A percentile compares a stretch with the other conserved stretches of the same genome.
Conservation (phyloP, 2,329 filamentous ascomycete genomes). For the Cordyceps cicadae region DNA sequence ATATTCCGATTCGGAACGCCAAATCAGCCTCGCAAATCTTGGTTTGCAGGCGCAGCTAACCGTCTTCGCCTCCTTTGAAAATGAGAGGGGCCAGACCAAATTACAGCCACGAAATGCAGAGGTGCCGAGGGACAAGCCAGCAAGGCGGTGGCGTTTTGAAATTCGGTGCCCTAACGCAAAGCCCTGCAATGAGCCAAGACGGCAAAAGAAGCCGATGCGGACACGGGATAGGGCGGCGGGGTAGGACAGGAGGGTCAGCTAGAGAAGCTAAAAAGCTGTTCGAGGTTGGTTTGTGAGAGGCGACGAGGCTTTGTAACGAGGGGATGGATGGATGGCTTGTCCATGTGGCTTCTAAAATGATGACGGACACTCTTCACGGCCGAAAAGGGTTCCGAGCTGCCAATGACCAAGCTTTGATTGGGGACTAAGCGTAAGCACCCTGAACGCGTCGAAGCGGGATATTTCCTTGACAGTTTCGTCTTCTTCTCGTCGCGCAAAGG, state of each 20-base stretch:
- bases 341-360: too few relatives aligned
- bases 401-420: neutral
- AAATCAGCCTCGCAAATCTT: slow-evolving; percentile 5
- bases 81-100: neutral
- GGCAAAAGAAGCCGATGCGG: slow-evolving; percentile 7
- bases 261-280: neutral
- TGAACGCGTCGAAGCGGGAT: neutral
- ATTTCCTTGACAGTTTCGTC: neutral
- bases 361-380: neutral
- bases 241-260: neutral
- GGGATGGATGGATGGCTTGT: too few relatives aligned
- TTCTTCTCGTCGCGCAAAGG: neutral
- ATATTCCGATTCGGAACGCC: neutral
- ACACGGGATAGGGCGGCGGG: neutral
- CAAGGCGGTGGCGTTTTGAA: slow-evolving; percentile 7
- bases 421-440: neutral
- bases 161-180: neutral
- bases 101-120: neutral
- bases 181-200: slow-evolving; percentile 10
- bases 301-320: neutral
- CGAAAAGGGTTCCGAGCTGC: neutral
- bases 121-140: slow-evolving; percentile 10
- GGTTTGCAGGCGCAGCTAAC: neutral
- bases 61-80: neutral
- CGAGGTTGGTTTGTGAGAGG: neutral